Base-by-base conservation (phyloP, 495 filamentous ascomycete genomes). In the Thermothielavioides terrestris region DNA sequence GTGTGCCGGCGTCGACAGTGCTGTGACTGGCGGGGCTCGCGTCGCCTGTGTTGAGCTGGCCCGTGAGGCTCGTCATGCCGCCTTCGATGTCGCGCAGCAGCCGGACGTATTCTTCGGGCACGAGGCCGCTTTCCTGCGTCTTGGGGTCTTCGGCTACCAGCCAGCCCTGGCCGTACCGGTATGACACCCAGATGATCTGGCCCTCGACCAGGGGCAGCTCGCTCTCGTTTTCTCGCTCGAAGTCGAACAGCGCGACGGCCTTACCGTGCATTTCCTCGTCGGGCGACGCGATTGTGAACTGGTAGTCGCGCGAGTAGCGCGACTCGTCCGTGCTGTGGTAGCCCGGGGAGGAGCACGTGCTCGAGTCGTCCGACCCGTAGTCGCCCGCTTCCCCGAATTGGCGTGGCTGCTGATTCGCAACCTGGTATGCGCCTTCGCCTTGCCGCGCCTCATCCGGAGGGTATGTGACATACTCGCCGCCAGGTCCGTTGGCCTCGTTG, bases 201-300 rank as follows among this genome's bases (percentile, higher is more conserved):
- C 94, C 94, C 66, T 98, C 92, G 0, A 84, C 82, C 17, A 98
- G 71, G 14, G 88, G 89, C 12, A 98, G 77, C 68, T 98, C 92
- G 56, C 95, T 98, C 60, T 95, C 89, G 60, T 97, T 95, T 64
- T 97, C 92, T 22, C 89, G 80, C 44, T 82, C 80, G 64, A 98
- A 98, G 64, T 95, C 88, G 60, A 94, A 98, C 11, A 98, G 75
- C 5, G 92, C 94, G 20, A 98, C 88, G 30, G 91, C 91, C 61
- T 94, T 94, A 35, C 91, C 91, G 62, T 95, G 88, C 87, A 95
- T 94, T 63, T 95, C 90, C 67, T 97, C 91, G 58, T 95, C 91
- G 7, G 91, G 89, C 21, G 87, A 94, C 18, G 88, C 89, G 52
- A 97, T 94, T 5, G 88, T 91, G 59, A 97, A 95, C 57, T 92